Base-by-base conservation (phyloP, 2,329 filamentous ascomycete genomes). In the Penicillium capsulatum region DNA sequence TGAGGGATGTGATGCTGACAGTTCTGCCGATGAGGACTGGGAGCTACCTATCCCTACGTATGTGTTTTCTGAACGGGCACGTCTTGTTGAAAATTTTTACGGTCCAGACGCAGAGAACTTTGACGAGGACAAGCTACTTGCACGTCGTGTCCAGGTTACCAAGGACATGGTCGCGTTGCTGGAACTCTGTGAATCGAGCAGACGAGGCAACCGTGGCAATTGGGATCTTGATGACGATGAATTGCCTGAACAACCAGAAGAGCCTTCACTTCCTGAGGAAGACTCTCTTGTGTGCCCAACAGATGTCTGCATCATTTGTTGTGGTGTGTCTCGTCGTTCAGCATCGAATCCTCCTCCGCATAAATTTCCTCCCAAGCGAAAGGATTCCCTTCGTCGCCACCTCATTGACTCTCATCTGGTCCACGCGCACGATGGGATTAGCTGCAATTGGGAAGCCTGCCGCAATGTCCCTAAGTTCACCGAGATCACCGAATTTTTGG, bases 21-120 rank as follows among this genome's bases (percentile, higher is more conserved):
- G 69, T 16, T 88, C 92, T 48, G 78, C 84, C 47, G 81, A 90
- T 53, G 69, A 73, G 11, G 91, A 86, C 65, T 94, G 85, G 84
- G 81, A 89, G 19, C 20, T 55, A 6, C 51, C 48, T 34, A 55
- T 28, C 22, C 53, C 39, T 1, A 26, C 49, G 2, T 55, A 60
- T 9, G 10, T 56, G 6, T 60, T 60, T 47, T 19, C 44, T 34
- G 32, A 58, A 40, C 42, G 47, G 31, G 52, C 42, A 8, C 44
- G 45, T 26, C 51, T 59, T 7, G 35, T 55, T 24, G 48, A 60
- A 19, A 55, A 55, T 32, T 60, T 57, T 41, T 58, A 60, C 22
- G 38, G 51, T 2, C 40, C 50, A 17, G 34, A 59, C 4, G 48
- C 37, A 20, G 55, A 59, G 45, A 44, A 44, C 17, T 57, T 42